Evolutionary conservation across 371 early-diverging fungal species (phyloP), one percentile per base, ranked within the genome.

Genomic region (Mucor velutinosus): DNA sequence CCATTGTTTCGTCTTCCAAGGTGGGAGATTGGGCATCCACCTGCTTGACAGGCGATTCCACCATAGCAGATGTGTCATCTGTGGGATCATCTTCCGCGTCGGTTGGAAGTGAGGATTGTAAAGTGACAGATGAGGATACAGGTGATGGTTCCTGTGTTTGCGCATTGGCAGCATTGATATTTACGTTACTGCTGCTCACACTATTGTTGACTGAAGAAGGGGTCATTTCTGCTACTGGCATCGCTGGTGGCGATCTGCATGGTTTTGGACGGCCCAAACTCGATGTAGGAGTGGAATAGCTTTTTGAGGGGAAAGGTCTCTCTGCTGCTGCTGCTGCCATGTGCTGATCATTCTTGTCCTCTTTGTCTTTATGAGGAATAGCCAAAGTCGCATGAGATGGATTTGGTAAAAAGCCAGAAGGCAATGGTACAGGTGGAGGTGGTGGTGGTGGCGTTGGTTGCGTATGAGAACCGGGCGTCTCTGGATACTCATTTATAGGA

Each of bases 321-420:
- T 41, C 45, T 65, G 4, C 32, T 45, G 23, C 3, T 65, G 12
- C 30, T 35, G 56, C 25, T 39, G 41, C 25, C 4, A 12, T 14
- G 5, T 51, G 53, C 35, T 51, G 43, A 39, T 47, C 33, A 12
- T 21, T 32, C 7, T 43, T 47, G 32, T 14, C 25, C 17, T 12
- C 55, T 23, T 15, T 23, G 10, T 58, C 27, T 51, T 62, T 59
- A 12, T 58, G 32, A 30, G 66, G 58, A 17, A 32, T 23, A 49
- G 65, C 37, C 27, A 63, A 35, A 17, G 53, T 14, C 5, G 45
- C 45, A 56, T 57, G 58, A 4, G 62, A 19, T 45, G 67, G 67
- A 37, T 66, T 47, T 27, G 66, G 66, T 25, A 60, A 49, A 49
- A 66, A 59, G 3, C 51, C 43, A 35, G 60, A 17, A 14, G 62